Evolutionary conservation across 345 rosid species (phyloP), one percentile per base, ranked within the genome.

Genomic region (Camelina neglecta): DNA sequence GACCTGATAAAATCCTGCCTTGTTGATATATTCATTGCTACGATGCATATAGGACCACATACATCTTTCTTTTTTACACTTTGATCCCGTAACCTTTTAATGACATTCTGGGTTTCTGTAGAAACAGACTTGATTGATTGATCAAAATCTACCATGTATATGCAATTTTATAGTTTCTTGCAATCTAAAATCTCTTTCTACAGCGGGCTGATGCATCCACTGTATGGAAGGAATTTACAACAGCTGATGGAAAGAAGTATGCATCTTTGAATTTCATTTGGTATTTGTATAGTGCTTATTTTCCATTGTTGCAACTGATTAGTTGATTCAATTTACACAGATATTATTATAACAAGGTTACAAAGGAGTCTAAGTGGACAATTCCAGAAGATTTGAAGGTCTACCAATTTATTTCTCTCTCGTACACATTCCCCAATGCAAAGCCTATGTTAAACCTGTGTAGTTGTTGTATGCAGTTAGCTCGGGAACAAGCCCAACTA

Each of bases 181-280:
- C 70, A 31, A 60, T 60, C 78, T 60, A 73, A 44, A 65, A 6
- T 80, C 11, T 47, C 73, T 57, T 53, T 77, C 47, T 76, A 76
- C 91, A 95, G 99, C 89, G 94, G 79, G 99, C 97, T 16, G 99
- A 95, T 75, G 97, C 98, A 35, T 95, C 99, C 36, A 95, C 99
- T n/a, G 96, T 87, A 71, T 95, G 99, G 99, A 95, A 92, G 87
- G 99, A 95, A 79, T 95, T 92, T 76, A 86, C 94, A 12, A 92
- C 96, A 49, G 78, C 86, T 38, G 99, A 92, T 78, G 99, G 98
- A 71, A 90, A 82, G 69, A 95, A 81, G 99, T 95, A 75, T 7
- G 90, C 83, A 50, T 53, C 62, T 61, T 41, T 67, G 13, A 29
- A 47, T 45, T 67, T 54, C 49, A 53, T 20, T 55, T 67, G 45